phyloP scores from a whole-genome alignment of 352 stramenopile species.

The Pythium plurisporium region DNA sequence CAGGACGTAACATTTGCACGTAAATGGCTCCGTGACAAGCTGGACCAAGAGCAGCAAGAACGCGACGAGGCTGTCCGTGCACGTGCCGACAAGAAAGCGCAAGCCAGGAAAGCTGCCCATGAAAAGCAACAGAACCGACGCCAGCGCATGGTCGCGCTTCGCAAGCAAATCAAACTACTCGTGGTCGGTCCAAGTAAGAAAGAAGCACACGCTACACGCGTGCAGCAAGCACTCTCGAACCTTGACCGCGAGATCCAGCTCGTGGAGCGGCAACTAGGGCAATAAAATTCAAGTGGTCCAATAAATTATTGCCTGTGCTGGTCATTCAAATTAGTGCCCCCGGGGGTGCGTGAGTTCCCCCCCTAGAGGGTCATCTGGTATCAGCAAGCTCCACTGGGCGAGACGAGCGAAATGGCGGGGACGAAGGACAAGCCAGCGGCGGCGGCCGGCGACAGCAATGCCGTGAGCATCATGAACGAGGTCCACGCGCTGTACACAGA shows the following conservation, averaged over 20 bases:
- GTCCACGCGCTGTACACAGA: conserved; percentile 33
- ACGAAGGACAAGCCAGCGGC: background rate
- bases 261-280: conserved; percentile 18
- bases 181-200: conserved; percentile 25
- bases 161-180: conserved; percentile 23
- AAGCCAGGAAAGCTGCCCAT: conserved; percentile 6
- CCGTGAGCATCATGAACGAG: conserved; percentile 33
- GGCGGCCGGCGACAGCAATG: conserved; percentile 24
- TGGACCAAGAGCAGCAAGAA: conserved; percentile 23
- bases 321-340: background rate
- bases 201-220: conserved; percentile 22
- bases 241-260: conserved; percentile 34
- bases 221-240: conserved; percentile 34
- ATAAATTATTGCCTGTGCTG: background rate
- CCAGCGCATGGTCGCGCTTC: conserved; percentile 17
- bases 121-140: conserved; percentile 19
- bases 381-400: background rate
- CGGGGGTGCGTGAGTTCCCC: background rate
- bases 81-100: conserved; percentile 9
- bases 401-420: background rate
- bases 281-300: conserved; percentile 10
- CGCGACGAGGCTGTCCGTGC: background rate
- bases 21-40: conserved; percentile 27
- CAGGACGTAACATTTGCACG: conserved; percentile 29
- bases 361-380: background rate